phyloP scores from a whole-genome alignment of 257 asterid species.

The Solanum acaule region DNA sequence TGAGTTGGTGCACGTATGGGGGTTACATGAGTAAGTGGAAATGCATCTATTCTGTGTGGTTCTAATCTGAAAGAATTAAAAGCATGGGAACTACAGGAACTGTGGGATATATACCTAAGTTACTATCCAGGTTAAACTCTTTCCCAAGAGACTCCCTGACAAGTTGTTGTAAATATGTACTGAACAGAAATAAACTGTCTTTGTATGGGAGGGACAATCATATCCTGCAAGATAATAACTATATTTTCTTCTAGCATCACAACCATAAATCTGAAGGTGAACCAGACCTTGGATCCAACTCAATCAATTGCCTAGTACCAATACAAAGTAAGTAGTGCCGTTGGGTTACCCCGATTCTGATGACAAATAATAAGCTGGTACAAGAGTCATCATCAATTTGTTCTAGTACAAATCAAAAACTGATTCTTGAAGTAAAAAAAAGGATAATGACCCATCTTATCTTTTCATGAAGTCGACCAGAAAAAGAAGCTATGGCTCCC shows the following conservation, averaged over 20 bases:
- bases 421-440: not conserved
- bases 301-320: constrained; percentile 97
- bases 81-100: not conserved
- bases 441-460: not conserved
- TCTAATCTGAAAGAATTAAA: not conserved
- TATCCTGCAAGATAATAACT: constrained; percentile 4
- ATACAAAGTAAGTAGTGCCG: constrained; percentile 83
- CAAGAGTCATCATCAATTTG: not conserved
- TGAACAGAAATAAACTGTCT: constrained; percentile 81
- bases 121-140: constrained; percentile 94
- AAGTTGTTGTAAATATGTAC: constrained; percentile 93
- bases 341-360: constrained; percentile 78
- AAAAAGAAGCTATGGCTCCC: not conserved
- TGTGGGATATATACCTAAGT: constrained; percentile 42
- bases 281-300: constrained; percentile 77
- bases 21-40: not conserved
- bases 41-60: not conserved
- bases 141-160: constrained; percentile 99
- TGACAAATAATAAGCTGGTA: not conserved
- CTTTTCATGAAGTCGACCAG: not conserved
- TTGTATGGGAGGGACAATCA: constrained; percentile 62
- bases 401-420: not conserved
- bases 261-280: constrained; percentile 2
- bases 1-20: not conserved
- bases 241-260: not conserved